Evolutionary conservation across 306 rosid genomes (phyloP).

Genomic region (Sphenostylis stenocarpa): DNA sequence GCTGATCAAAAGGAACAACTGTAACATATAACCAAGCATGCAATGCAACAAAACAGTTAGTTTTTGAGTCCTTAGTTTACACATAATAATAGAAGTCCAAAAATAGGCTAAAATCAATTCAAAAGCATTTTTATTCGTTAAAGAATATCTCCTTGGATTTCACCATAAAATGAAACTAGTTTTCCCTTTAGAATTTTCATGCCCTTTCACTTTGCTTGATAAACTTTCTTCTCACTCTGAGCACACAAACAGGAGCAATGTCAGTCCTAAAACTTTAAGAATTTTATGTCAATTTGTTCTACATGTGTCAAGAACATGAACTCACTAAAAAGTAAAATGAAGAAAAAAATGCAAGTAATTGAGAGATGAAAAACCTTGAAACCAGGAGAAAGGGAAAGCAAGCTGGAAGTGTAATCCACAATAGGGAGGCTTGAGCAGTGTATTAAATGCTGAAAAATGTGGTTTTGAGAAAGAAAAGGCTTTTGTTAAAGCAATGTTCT

Average conservation of each 20-base stretch:
- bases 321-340: background rate
- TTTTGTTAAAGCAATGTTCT: constrained; percentile 30
- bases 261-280: background rate
- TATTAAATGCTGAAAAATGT: background rate
- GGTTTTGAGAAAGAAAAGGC: constrained; percentile 5
- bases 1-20: background rate
- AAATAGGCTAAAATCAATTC: background rate
- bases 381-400: constrained; percentile 10
- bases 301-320: background rate
- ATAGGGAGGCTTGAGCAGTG: background rate
- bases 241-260: constrained; percentile 6
- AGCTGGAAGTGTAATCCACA: constrained; percentile 11
- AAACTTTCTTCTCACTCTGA: background rate
- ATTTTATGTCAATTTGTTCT: background rate
- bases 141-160: constrained; percentile 12
- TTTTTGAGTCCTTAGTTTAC: background rate
- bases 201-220: background rate
- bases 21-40: constrained; percentile 21
- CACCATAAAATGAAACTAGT: background rate
- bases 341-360: background rate
- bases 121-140: constrained; percentile 6
- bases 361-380: constrained; percentile 32
- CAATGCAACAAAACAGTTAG: constrained; percentile 4
- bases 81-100: background rate
- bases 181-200: background rate